These are phyloP conservation scores for Arthrobotrys iridis DNA, from an alignment of 2,329 filamentous ascomycete species.

Conservation along the genomic window DNA sequence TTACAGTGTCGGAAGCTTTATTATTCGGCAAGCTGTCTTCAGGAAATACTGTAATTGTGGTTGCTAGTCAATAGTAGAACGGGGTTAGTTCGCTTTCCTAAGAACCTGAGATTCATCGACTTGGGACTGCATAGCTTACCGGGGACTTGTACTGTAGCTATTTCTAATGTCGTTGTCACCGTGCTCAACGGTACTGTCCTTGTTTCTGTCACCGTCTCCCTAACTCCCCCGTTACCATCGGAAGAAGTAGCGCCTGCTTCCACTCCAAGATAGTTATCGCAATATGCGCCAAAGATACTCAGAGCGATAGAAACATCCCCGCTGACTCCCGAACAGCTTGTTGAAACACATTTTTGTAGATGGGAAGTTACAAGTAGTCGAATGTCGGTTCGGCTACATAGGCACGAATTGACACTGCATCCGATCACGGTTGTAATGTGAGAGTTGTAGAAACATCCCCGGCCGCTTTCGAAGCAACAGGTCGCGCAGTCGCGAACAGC, in stretches of 20 bases:
- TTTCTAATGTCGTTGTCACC: constrained; percentile 5
- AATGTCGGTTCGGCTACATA: constrained; percentile 22
- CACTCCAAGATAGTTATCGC: neutral
- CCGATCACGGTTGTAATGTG: neutral
- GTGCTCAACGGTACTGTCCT: neutral
- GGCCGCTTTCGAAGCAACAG: constrained; percentile 3
- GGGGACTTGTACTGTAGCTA: neutral
- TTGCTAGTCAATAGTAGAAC: neutral
- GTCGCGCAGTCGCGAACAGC: neutral
- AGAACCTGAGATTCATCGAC: neutral
- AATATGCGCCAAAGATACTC: constrained; percentile 13
- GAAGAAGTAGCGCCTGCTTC: neutral
- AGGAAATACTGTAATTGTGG: neutral
- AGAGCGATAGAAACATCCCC: constrained; percentile 17
- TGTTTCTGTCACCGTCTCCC: neutral
- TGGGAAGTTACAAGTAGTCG: neutral
- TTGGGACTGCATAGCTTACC: neutral
- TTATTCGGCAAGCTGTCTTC: neutral
- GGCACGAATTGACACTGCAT: constrained; percentile 11
- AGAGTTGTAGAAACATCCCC: neutral
- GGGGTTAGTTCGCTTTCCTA: neutral
- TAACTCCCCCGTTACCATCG: neutral
- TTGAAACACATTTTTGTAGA: constrained; percentile 1
- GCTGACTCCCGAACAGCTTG: neutral
- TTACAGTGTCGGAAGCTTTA: neutral